phyloP scores from a whole-genome alignment of 108 stramenopile genomes.

The Nitzschia putrida region DNA sequence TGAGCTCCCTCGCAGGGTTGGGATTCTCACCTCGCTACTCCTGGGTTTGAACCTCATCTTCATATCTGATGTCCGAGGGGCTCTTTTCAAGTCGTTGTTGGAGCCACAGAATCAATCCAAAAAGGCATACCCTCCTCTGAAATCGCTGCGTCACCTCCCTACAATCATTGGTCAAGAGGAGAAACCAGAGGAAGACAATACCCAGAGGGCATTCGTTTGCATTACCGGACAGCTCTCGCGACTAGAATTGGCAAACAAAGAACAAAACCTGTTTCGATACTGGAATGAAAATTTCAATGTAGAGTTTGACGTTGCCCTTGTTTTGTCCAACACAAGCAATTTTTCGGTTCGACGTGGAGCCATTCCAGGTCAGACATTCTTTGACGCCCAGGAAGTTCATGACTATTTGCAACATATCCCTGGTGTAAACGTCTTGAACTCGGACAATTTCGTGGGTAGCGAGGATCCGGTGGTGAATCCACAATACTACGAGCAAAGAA shows the following conservation, averaged over 20 bases:
- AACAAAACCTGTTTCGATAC: constrained; percentile 1
- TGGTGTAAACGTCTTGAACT: constrained; percentile 8
- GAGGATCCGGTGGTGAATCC: constrained; percentile 11
- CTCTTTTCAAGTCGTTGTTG: too few relatives aligned
- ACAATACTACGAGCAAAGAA: constrained; percentile 2
- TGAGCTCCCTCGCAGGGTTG: too few relatives aligned
- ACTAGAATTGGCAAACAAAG: constrained; percentile 20
- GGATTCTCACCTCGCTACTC: too few relatives aligned
- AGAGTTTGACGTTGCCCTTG: constrained; percentile 17
- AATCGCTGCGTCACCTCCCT: too few relatives aligned
- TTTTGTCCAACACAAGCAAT: constrained; percentile 11
- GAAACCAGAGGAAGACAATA: background rate
- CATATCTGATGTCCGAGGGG: too few relatives aligned
- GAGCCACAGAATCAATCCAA: too few relatives aligned
- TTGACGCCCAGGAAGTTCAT: background rate
- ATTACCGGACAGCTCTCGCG: constrained; percentile 17
- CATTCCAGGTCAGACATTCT: background rate
- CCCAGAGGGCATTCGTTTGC: constrained; percentile 17
- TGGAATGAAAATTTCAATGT: background rate
- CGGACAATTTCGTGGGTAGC: background rate
- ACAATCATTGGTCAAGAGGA: too few relatives aligned
- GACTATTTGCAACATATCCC: constrained; percentile 4
- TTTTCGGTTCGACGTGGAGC: background rate
- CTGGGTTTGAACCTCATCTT: too few relatives aligned
- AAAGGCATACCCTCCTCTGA: too few relatives aligned